Conservation (phyloP, 2,329 filamentous ascomycete species). For the Cercospora sp. region DNA sequence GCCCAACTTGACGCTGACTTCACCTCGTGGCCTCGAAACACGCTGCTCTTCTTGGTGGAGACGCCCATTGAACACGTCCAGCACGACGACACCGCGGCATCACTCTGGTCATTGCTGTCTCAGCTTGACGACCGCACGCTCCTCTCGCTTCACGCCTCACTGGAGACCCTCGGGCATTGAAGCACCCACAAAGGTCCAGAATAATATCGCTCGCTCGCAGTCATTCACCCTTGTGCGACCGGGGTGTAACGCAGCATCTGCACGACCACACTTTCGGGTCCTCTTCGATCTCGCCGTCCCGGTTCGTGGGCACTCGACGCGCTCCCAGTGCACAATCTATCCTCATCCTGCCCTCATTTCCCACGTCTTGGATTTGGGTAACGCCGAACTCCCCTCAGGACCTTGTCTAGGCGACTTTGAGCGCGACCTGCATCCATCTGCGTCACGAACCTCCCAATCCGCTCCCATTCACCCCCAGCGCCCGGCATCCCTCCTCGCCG, state of each 20-base stretch:
- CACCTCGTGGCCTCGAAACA: constrained; percentile 24
- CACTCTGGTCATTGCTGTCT: not conserved
- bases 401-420: constrained; percentile 45
- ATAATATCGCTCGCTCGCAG: constrained; percentile 25
- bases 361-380: constrained; percentile 38
- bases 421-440: constrained; percentile 46
- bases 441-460: constrained; percentile 41
- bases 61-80: not conserved
- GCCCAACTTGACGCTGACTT: constrained; percentile 26
- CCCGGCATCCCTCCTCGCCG: constrained; percentile 29
- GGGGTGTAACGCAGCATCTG: constrained; percentile 48
- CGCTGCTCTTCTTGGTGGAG: not conserved
- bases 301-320: constrained; percentile 33
- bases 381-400: constrained; percentile 43
- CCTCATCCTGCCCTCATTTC: constrained; percentile 41
- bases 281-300: constrained; percentile 41
- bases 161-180: constrained; percentile 37
- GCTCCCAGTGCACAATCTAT: constrained; percentile 1
- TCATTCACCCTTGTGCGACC: constrained; percentile 34
- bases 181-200: constrained; percentile 38
- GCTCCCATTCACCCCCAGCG: constrained; percentile 24
- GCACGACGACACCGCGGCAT: constrained; percentile 2
- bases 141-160: constrained; percentile 37
- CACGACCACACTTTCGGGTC: constrained; percentile 50
- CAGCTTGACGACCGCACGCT: constrained; percentile 11